Percentiles rank a stretch among this genome's conserved stretches.
phyloP scores from a whole-genome alignment of 208 protist genomes.

The Naegleria gruberi region DNA sequence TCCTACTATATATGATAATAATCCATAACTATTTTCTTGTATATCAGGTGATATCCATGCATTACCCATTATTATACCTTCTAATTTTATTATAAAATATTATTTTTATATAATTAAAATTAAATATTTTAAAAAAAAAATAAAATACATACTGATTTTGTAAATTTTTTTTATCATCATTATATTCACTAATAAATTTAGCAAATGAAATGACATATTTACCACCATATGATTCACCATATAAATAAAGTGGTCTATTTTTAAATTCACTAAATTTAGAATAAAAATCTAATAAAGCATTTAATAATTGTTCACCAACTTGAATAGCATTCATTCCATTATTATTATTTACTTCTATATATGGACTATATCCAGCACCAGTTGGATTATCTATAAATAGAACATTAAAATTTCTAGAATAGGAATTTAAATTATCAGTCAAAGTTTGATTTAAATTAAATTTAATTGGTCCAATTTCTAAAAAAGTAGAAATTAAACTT shows the following conservation, averaged over 20 bases:
- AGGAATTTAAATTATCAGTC: slow-evolving; percentile 51
- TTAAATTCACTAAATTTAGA: slow-evolving; percentile 36
- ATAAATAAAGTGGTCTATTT: slow-evolving; percentile 61
- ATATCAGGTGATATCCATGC: not conserved
- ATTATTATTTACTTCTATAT: slow-evolving; percentile 49
- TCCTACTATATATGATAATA: not conserved
- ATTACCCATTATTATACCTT: slow-evolving; percentile 3
- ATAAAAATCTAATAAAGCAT: slow-evolving; percentile 57
- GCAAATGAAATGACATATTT: slow-evolving; percentile 59
- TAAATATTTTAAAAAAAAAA: no score
- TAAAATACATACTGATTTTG: no score
- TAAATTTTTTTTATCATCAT: not conserved
- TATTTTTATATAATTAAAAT: no score
- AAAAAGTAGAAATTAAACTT: slow-evolving; percentile 52
- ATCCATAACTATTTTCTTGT: not conserved
- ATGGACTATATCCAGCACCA: slow-evolving; percentile 64
- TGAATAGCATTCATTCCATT: not conserved
- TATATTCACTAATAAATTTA: slow-evolving; percentile 29
- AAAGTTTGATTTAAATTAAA: slow-evolving; percentile 38
- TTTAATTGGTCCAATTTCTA: slow-evolving; percentile 66
- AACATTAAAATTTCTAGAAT: slow-evolving; percentile 67
- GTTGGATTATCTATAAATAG: slow-evolving; percentile 78
- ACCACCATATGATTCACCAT: slow-evolving; percentile 67
- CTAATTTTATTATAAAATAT: not conserved
- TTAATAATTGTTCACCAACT: not conserved